Percentiles rank a stretch among this genome's conserved stretches.
phyloP scores from a whole-genome alignment of 2,329 filamentous ascomycete genomes.

The Fusarium sulawesiense region DNA sequence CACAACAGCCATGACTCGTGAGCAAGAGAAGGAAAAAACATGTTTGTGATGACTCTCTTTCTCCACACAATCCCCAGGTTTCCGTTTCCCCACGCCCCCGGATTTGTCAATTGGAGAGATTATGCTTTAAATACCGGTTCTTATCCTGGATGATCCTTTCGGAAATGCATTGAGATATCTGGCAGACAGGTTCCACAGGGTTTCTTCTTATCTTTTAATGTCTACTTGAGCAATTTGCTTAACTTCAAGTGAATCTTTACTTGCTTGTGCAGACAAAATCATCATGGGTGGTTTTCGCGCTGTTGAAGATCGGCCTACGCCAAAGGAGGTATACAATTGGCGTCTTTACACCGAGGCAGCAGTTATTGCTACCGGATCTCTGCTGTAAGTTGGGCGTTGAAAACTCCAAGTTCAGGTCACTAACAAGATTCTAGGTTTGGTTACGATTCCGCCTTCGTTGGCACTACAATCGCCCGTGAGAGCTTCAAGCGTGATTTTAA shows the following conservation, averaged over 20 bases:
- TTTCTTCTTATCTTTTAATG: neutral
- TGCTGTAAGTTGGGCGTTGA: slow-evolving; percentile 49
- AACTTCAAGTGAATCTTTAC: neutral
- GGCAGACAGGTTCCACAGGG: slow-evolving; percentile 1
- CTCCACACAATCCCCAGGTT: slow-evolving; percentile 40
- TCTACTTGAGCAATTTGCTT: neutral
- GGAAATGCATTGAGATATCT: neutral
- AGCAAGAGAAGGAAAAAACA: slow-evolving; percentile 1
- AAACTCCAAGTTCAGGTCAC: neutral
- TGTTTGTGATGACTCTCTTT: slow-evolving; percentile 31
- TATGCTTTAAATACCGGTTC: slow-evolving; percentile 2
- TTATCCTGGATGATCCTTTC: neutral
- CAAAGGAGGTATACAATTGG: slow-evolving; percentile 66
- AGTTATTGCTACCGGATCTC: slow-evolving; percentile 61
- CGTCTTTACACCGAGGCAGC: slow-evolving; percentile 60
- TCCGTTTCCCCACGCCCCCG: slow-evolving; percentile 41
- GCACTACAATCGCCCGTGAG: slow-evolving; percentile 62
- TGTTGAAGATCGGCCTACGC: slow-evolving; percentile 66
- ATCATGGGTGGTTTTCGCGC: slow-evolving; percentile 57
- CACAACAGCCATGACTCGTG: slow-evolving; percentile 4
- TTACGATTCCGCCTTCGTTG: slow-evolving; percentile 66
- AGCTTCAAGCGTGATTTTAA: slow-evolving; percentile 59
- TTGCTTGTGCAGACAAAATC: neutral
- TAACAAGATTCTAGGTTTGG: slow-evolving; percentile 54
- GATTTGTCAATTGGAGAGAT: slow-evolving; percentile 30